Base-by-base conservation (phyloP, 257 asterid genomes). In the Capsicum chinense region DNA sequence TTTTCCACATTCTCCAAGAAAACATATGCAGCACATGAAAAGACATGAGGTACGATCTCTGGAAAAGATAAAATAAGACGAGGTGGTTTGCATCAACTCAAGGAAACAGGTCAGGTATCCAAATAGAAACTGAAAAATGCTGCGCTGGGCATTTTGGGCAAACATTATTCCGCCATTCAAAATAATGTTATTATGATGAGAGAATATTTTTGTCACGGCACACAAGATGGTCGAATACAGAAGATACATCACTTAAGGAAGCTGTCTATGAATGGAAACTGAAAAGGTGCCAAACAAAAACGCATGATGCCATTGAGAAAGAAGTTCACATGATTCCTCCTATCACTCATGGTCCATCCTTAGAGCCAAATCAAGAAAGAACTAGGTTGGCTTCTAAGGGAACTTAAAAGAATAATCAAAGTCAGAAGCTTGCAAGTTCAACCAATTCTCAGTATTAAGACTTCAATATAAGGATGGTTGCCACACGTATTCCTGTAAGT, bases 81-180 rank as follows among this genome's bases (percentile, higher is more conserved):
- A 54, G 50, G 54, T 78, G 82, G 47, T 33, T 26, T 33, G 66
- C 66, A 54, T 0, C 0, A 54, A 54, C 50, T 54, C 82, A 78
- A 78, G 82, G 50, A 78, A 78, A 52, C 82, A 78, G 52, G 33
- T 78, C 66, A 78, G 50, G 60, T 4, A 54, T 78, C 82, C 63
- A 0, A 33, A 54, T 56, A 33, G 66, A 2, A 78, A 33, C 66
- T 54, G 54, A 54, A 54, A 74, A 39, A 52, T 14, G 82, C 33
- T 78, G 54, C 54, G 5, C 82, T 13, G 82, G 82, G 9, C 82
- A 54, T 15, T 9, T 78, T 56, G 50, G 64, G 2, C 0, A 64
- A 33, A 33, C 21, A 76, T 21, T 76, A 0, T 52, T 21, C 63
- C 19, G 1, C 63, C 63, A 13, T 76, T 26, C 81, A 26, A 52